phyloP scores from a whole-genome alignment of 2,329 filamentous ascomycete species.

The Hypoxylon sp. region DNA sequence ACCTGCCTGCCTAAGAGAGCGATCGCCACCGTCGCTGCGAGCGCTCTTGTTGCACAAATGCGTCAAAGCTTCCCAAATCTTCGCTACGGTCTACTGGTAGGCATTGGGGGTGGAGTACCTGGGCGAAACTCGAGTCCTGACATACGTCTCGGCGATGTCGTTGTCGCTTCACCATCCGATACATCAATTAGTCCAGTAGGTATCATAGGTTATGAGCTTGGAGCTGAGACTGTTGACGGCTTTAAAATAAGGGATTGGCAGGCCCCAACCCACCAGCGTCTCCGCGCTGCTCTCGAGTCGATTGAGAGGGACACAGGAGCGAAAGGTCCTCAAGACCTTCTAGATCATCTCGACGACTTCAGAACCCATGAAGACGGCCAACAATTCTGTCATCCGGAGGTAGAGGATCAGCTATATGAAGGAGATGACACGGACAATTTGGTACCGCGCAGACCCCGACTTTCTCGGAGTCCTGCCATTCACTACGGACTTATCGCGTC shows the following conservation, averaged over 20 bases:
- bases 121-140: too few species aligned
- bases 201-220: background rate
- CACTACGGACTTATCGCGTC: background rate
- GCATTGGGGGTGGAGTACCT: background rate
- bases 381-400: background rate
- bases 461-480: background rate
- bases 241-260: background rate
- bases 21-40: background rate
- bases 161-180: too few species aligned
- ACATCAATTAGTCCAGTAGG: too few species aligned
- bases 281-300: background rate
- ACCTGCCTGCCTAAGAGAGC: background rate
- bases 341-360: background rate
- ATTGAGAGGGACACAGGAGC: too few species aligned
- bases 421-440: background rate
- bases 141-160: too few species aligned
- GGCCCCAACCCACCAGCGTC: background rate
- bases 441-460: background rate
- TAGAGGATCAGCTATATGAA: background rate
- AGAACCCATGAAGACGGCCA: background rate
- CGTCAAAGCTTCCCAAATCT: background rate
- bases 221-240: background rate
- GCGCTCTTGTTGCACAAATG: background rate
- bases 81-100: background rate
- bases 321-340: too few species aligned